Evolutionary conservation across 2,329 filamentous ascomycete species (phyloP).

Genomic region (Fusarium hostae): DNA sequence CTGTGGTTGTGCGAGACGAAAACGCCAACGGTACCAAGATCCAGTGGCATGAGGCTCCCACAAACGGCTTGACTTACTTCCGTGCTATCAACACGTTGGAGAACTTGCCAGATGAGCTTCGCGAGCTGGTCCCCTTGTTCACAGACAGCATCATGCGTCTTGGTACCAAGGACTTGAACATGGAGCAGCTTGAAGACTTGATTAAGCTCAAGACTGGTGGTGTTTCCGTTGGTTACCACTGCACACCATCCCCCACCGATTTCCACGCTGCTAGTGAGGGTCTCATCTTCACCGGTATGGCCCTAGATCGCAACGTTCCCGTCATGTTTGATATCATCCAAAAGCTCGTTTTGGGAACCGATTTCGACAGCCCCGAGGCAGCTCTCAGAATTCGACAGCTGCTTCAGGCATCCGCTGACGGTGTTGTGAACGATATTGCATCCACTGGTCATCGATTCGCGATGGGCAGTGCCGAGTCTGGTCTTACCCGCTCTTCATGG

Average conservation of each 20-base stretch:
- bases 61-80: conserved; percentile 97
- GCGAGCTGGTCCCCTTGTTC: conserved; percentile 87
- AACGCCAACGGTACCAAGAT: conserved; percentile 72
- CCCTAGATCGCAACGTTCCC: conserved; percentile 88
- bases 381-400: conserved; percentile 86
- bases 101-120: conserved; percentile 83
- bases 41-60: conserved; percentile 92
- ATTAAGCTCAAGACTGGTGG: conserved; percentile 98
- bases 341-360: conserved; percentile 83
- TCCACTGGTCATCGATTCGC: conserved; percentile 91
- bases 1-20: conserved; percentile 70
- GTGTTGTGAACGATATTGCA: conserved; percentile 90
- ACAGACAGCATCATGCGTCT: conserved; percentile 93
- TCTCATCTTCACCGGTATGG: conserved; percentile 84
- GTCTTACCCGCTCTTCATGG: conserved; percentile 76
- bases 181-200: conserved; percentile 94
- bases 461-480: conserved; percentile 83
- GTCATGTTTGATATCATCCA: conserved; percentile 90
- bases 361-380: conserved; percentile 87
- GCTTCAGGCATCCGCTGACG: conserved; percentile 86
- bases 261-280: conserved; percentile 81
- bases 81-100: conserved; percentile 85
- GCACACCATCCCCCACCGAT: conserved; percentile 80
- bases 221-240: conserved; percentile 84
- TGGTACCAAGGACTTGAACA: conserved; percentile 85